Evolutionary conservation across 2,329 filamentous ascomycete genomes (phyloP).

Genomic region (Curvularia verruculosa): DNA sequence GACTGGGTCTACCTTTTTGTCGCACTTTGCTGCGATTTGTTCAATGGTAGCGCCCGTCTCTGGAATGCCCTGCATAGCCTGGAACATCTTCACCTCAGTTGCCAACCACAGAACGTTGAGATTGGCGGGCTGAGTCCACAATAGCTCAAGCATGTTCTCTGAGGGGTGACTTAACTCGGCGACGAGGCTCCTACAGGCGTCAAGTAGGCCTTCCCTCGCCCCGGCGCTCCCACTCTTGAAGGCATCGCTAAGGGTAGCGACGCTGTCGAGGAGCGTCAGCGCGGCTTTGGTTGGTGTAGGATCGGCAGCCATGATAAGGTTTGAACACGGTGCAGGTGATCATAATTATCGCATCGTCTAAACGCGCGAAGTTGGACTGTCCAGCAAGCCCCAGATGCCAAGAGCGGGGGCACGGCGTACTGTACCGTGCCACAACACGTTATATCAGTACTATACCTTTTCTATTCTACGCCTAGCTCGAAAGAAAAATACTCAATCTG

Average conservation of each 20-base stretch:
- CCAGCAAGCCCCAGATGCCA: no score
- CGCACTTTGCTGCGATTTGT: constrained; percentile 25
- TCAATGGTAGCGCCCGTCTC: constrained; percentile 15
- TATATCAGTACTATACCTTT: no score
- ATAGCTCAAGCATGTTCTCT: constrained; percentile 27
- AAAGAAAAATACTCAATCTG: no score
- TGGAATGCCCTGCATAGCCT: constrained; percentile 23
- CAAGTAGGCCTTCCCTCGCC: constrained; percentile 29
- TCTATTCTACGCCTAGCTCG: no score
- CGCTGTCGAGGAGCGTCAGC: constrained; percentile 28
- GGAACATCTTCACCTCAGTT: constrained; percentile 31
- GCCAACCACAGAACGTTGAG: constrained; percentile 27
- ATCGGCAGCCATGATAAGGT: constrained; percentile 7
- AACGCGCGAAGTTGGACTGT: no score
- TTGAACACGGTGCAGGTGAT: background rate
- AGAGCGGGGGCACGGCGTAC: no score
- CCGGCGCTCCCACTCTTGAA: constrained; percentile 23
- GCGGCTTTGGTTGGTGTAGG: constrained; percentile 8
- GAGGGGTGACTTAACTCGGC: constrained; percentile 33
- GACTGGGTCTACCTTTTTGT: constrained; percentile 22
- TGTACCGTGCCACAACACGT: no score
- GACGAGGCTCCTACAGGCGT: constrained; percentile 30
- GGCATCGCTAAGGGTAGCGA: constrained; percentile 24
- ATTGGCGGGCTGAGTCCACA: constrained; percentile 35
- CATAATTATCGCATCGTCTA: no score